Conservation (phyloP, 768 basidiomycete genomes). For the Hypholoma fasciculare region DNA sequence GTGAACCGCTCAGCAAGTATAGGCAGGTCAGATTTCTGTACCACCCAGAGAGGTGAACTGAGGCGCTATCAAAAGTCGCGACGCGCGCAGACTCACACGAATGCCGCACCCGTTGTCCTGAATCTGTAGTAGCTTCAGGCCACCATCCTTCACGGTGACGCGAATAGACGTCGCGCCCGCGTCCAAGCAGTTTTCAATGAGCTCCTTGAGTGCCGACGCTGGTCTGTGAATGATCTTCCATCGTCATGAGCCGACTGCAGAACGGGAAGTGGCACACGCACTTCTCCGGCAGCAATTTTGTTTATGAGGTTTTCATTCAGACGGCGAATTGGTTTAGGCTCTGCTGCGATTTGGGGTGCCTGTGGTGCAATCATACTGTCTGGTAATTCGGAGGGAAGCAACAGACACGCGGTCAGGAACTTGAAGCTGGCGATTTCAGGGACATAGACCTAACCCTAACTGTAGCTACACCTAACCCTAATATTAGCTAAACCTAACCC, state of each 20-base stretch:
- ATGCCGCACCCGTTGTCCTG: conserved; percentile 98
- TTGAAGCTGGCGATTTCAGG: background rate
- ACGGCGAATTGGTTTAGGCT: conserved; percentile 68
- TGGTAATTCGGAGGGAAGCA: background rate
- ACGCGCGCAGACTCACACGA: conserved; percentile 50
- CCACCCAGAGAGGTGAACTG: background rate
- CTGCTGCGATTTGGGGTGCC: conserved; percentile 14
- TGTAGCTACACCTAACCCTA: background rate
- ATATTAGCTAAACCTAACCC: conserved; percentile 6
- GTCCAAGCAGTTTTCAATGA: conserved; percentile 95
- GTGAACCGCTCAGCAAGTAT: conserved; percentile 94
- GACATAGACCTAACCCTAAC: background rate
- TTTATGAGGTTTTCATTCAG: conserved; percentile 87
- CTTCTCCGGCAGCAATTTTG: conserved; percentile 84
- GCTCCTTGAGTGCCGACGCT: conserved; percentile 92
- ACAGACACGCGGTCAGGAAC: background rate
- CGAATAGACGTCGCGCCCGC: conserved; percentile 87
- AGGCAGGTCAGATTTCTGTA: conserved; percentile 82
- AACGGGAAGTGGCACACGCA: conserved; percentile 20
- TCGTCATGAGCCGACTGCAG: conserved; percentile 9
- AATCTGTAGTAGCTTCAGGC: conserved; percentile 91
- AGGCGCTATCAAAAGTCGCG: background rate
- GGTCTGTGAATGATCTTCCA: conserved; percentile 57
- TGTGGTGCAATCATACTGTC: background rate
- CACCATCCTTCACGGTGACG: conserved; percentile 91